Base-by-base conservation (phyloP, 306 rosid species). In the Alnus rubra region DNA sequence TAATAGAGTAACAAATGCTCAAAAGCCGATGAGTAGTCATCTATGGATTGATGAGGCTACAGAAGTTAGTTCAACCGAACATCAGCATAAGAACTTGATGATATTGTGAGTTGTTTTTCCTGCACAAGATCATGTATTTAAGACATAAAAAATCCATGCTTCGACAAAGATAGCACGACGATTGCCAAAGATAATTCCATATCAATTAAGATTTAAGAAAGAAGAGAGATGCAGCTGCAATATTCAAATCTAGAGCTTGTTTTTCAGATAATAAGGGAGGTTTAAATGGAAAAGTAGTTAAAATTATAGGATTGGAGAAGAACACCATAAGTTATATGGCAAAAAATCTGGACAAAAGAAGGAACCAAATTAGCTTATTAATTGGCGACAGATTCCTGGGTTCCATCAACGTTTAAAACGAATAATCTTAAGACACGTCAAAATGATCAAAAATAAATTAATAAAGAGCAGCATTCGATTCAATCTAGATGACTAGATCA, bases 1-100 rank as follows among this genome's bases (percentile, higher is more conserved):
- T 13, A 52, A 28, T 7, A 79, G 35, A 30, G 54, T 48, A 73
- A 47, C 13, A 54, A 71, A 16, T 49, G 69, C 72, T 49, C 2
- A 47, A 82, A 73, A 53, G 14, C 50, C 31, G 60, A 76, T n/a
- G 71, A 74, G 67, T 71, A 74, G 55, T 72, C 72, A 76, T 65
- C 75, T 58, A 81, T 70, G 68, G 67, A 69, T 53, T 47, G 76
- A 51, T 13, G 2, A 83, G 52, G 39, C 39, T 55, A 71, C 84
- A 75, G 73, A 68, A 54, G 51, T 67, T 67, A n/a, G 28, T 67
- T 39, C 14, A 67, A 9, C 18, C 51, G 6, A 67, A 42, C 72
- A 67, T 39, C 72, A 39, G 31, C 31, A 67, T 1, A 39, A 9
- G 28, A 42, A 67, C 39, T 39, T 42, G 11, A n/a, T 62, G 68